These are phyloP conservation scores for Xylaria digitata DNA, from an alignment of 2,329 filamentous ascomycete genomes.

Conservation along the genomic window DNA sequence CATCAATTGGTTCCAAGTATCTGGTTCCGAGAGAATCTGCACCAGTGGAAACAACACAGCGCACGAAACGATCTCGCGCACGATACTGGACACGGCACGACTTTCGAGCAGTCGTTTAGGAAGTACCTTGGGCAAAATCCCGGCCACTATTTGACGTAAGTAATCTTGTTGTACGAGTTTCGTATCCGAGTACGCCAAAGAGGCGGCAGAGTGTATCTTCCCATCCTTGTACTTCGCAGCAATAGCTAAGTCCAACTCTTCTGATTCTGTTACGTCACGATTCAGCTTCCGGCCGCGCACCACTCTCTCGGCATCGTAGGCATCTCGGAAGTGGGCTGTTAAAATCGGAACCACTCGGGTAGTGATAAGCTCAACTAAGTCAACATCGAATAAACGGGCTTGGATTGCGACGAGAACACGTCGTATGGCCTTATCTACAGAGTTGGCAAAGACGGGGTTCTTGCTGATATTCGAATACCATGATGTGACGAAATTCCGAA, in stretches of 20 bases:
- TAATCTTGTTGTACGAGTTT: conserved; percentile 90
- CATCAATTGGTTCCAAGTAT: conserved; percentile 97
- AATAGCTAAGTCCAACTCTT: conserved; percentile 94
- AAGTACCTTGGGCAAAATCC: conserved; percentile 79
- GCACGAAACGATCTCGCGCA: conserved; percentile 92
- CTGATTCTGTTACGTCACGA: conserved; percentile 91
- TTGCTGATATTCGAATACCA: conserved; percentile 92
- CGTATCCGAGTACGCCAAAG: conserved; percentile 83
- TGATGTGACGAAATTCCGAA: conserved; percentile 84
- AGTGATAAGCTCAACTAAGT: conserved; percentile 85
- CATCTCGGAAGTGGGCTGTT: conserved; percentile 88
- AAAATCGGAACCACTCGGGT: conserved; percentile 87
- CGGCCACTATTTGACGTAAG: conserved; percentile 77
- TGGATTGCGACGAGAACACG: conserved; percentile 76
- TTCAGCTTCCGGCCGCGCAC: conserved; percentile 90
- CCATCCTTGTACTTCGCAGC: conserved; percentile 93
- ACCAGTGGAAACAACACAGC: conserved; percentile 88
- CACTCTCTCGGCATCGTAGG: conserved; percentile 87
- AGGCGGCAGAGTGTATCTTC: conserved; percentile 86
- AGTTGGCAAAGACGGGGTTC: conserved; percentile 82
- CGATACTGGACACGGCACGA: conserved; percentile 80
- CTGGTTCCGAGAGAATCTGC: conserved; percentile 85
- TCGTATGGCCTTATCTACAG: conserved; percentile 85
- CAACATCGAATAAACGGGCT: conserved; percentile 78
- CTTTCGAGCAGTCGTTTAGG: conserved; percentile 81